Evolutionary conservation across 2,329 filamentous ascomycete species (phyloP).

Genomic region (Exserohilum turcica): DNA sequence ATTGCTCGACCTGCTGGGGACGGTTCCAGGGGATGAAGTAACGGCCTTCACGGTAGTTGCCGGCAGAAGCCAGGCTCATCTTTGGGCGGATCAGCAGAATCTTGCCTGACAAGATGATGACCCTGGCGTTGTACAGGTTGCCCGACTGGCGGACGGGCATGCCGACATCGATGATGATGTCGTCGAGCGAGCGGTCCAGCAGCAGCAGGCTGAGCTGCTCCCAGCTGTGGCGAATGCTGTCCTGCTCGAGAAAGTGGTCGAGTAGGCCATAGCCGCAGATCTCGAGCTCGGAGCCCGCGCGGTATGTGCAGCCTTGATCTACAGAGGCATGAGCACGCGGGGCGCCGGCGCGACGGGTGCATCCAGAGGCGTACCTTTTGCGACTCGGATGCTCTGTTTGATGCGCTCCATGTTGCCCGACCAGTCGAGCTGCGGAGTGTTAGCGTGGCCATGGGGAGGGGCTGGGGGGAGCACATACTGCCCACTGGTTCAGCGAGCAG

Average conservation of each 20-base stretch:
- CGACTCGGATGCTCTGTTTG: constrained; percentile 60
- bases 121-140: constrained; percentile 63
- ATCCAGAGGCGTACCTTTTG: neutral
- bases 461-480: neutral
- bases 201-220: constrained; percentile 68
- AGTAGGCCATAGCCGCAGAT: constrained; percentile 48
- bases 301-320: neutral
- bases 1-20: constrained; percentile 63
- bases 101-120: constrained; percentile 68
- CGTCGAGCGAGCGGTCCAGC: constrained; percentile 62
- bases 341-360: neutral
- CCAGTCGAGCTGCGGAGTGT: constrained; percentile 24
- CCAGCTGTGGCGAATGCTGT: constrained; percentile 46
- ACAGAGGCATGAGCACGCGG: neutral
- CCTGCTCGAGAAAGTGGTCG: constrained; percentile 60
- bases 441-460: neutral
- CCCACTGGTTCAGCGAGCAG: constrained; percentile 40
- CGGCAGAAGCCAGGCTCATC: constrained; percentile 72
- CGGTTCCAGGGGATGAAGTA: constrained; percentile 44
- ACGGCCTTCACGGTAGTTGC: constrained; percentile 56
- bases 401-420: constrained; percentile 68
- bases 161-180: constrained; percentile 54
- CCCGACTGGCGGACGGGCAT: constrained; percentile 63
- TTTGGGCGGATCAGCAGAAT: constrained; percentile 76
- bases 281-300: constrained; percentile 29